Evolutionary conservation across 257 asterid genomes (phyloP).

Genomic region (Nicotiana knightiana): DNA sequence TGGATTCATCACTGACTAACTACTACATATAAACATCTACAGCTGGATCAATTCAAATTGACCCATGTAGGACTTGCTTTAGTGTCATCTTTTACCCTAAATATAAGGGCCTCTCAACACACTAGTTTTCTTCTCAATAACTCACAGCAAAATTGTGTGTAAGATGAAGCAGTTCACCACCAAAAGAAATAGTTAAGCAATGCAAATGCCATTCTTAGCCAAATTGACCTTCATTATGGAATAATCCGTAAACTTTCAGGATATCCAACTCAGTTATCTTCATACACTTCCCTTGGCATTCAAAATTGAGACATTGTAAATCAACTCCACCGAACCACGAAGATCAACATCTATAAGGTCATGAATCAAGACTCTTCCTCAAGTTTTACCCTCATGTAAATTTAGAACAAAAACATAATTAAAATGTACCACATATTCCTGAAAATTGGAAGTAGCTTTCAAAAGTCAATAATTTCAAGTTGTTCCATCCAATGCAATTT

Average conservation of each 20-base stretch:
- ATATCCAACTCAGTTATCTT: background rate
- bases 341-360: background rate
- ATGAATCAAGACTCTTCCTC: background rate
- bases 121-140: background rate
- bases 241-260: background rate
- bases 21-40: background rate
- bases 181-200: background rate
- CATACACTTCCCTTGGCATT: background rate
- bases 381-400: background rate
- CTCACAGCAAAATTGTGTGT: too few species aligned
- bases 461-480: background rate
- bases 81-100: background rate
- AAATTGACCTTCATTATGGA: background rate
- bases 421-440: background rate
- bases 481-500: background rate
- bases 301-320: background rate
- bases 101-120: background rate
- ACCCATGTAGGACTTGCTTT: background rate
- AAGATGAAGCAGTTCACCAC: background rate
- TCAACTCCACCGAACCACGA: background rate
- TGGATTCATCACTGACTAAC: background rate
- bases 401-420: background rate
- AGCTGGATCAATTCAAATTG: background rate
- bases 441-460: background rate
- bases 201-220: background rate